phyloP scores from a whole-genome alignment of 805 yeast species.

The Saccharomycopsis sp. region DNA sequence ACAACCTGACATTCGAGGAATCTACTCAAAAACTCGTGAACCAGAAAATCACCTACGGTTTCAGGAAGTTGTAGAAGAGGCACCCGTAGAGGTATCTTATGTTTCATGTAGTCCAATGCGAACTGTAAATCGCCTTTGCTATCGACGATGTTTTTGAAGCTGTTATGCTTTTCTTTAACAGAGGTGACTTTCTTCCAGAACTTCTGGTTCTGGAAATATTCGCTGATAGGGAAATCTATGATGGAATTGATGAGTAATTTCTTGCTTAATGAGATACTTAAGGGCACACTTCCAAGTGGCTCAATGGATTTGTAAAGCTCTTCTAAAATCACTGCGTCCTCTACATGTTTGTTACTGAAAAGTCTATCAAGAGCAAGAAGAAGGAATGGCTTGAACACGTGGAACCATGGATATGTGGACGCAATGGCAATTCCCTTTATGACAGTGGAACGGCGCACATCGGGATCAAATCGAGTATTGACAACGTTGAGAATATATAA shows the following conservation, averaged over 20 bases:
- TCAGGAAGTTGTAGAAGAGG: slow-evolving; percentile 28
- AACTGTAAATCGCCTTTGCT: slow-evolving; percentile 37
- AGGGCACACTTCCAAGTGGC: neutral
- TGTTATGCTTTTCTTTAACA: neutral
- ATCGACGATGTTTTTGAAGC: neutral
- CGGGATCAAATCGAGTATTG: slow-evolving; percentile 36
- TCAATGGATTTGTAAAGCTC: slow-evolving; percentile 26
- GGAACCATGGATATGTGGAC: slow-evolving; percentile 41
- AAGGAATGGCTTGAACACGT: slow-evolving; percentile 47
- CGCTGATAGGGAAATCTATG: slow-evolving; percentile 17
- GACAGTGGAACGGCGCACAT: slow-evolving; percentile 43
- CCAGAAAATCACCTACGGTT: slow-evolving; percentile 20
- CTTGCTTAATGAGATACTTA: slow-evolving; percentile 6
- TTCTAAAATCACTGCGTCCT: slow-evolving; percentile 20
- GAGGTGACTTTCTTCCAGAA: neutral
- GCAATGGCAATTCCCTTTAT: slow-evolving; percentile 46
- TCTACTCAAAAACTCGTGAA: slow-evolving; percentile 11
- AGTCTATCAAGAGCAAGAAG: slow-evolving; percentile 44
- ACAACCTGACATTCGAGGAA: slow-evolving; percentile 19
- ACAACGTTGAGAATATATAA: slow-evolving; percentile 47
- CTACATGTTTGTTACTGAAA: slow-evolving; percentile 27
- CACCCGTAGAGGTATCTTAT: slow-evolving; percentile 39
- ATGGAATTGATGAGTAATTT: slow-evolving; percentile 15
- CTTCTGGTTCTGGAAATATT: slow-evolving; percentile 5
- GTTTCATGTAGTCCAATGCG: slow-evolving; percentile 32